Evolutionary conservation across 2,329 filamentous ascomycete species (phyloP).

Genomic region (Cryphonectria japonica): DNA sequence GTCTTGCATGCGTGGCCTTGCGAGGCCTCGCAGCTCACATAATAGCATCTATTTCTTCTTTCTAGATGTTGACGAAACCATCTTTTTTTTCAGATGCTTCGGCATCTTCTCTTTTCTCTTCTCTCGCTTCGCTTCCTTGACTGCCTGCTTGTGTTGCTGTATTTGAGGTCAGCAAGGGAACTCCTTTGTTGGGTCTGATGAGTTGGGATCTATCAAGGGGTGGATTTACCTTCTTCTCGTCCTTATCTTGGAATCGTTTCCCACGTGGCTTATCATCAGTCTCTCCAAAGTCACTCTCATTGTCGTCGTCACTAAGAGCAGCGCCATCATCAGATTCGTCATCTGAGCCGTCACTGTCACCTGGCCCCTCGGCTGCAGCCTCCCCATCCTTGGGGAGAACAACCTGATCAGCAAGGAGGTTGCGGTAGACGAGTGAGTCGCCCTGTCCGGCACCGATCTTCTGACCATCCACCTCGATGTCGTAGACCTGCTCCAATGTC

Average conservation of each 20-base stretch:
- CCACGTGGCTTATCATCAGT: constrained; percentile 74
- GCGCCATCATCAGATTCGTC: constrained; percentile 55
- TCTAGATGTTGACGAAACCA: constrained; percentile 66
- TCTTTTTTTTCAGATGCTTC: constrained; percentile 91
- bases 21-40: neutral
- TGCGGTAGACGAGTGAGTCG: constrained; percentile 80
- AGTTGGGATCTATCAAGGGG: neutral
- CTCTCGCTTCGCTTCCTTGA: constrained; percentile 95
- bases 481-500: constrained; percentile 93
- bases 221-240: constrained; percentile 72
- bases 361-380: constrained; percentile 40
- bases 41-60: constrained; percentile 60
- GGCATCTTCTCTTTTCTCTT: constrained; percentile 95
- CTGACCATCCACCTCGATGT: constrained; percentile 88
- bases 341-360: constrained; percentile 43
- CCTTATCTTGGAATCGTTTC: constrained; percentile 88
- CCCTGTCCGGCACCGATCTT: constrained; percentile 75
- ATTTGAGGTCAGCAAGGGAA: constrained; percentile 27
- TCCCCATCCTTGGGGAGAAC: constrained; percentile 46
- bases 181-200: neutral
- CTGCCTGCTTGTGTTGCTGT: constrained; percentile 76
- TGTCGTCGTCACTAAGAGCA: constrained; percentile 46
- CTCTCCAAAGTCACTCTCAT: constrained; percentile 57
- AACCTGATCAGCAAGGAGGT: constrained; percentile 75
- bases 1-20: no score